Evolutionary conservation across 306 rosid species (phyloP).

Genomic region (Dryas drummondii): DNA sequence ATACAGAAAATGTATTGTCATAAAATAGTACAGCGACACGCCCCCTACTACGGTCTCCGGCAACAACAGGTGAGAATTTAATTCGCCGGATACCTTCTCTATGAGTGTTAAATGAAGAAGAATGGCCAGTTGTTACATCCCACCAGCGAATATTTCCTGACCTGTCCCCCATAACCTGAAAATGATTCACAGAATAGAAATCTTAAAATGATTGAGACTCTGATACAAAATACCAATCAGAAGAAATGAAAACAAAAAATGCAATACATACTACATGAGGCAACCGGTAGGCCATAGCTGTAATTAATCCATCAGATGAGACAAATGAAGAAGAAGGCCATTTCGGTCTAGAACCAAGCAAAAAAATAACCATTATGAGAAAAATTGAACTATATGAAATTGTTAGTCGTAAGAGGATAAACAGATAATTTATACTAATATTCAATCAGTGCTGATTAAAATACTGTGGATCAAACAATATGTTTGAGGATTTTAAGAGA

Average conservation of each 20-base stretch:
- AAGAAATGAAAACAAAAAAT: constrained; percentile 16
- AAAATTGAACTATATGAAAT: constrained; percentile 14
- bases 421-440: not conserved
- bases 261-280: constrained; percentile 80
- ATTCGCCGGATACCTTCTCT: constrained; percentile 93
- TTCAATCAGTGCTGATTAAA: not conserved
- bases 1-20: constrained; percentile 91
- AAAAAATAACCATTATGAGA: constrained; percentile 34
- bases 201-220: constrained; percentile 2
- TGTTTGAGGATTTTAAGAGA: not conserved
- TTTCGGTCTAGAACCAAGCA: constrained; percentile 70
- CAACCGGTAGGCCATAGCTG: constrained; percentile 99
- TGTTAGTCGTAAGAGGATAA: not conserved
- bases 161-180: constrained; percentile 99
- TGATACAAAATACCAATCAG: constrained; percentile 16
- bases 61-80: constrained; percentile 83
- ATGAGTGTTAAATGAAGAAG: constrained; percentile 93
- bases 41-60: constrained; percentile 90
- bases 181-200: constrained; percentile 34
- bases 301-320: constrained; percentile 79
- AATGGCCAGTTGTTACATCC: constrained; percentile 92
- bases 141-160: constrained; percentile 94
- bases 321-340: constrained; percentile 97
- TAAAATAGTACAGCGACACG: constrained; percentile 90
- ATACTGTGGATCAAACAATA: no score